Base-by-base conservation (phyloP, 345 rosid genomes). In the Clausena lansium region DNA sequence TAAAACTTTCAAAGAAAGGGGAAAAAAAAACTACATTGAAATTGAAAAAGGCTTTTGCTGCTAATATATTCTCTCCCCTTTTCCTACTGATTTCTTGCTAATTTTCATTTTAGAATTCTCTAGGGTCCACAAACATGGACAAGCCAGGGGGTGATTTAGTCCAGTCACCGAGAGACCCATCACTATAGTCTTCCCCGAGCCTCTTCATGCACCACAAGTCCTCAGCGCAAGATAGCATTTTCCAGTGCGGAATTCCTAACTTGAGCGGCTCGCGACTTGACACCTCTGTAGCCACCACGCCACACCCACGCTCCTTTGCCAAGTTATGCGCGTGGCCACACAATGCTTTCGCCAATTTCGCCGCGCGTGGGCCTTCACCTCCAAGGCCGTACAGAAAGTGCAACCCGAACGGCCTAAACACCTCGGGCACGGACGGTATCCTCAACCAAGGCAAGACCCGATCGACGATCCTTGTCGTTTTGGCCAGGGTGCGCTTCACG, bases 71-170 rank as follows among this genome's bases (percentile, higher is more conserved):
- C 50, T 33, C 14, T 35, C 32, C 15, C n/a, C 8, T 3, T 63
- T 13, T 52, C 20, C 41, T 58, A 6, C 10, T 19, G 19, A 9
- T 52, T 22, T 20, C 52, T 75, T 19, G 11, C 7, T n/a, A 17
- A 28, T 30, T 73, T 15, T 10, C 6, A 0, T 36, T 65, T 81
- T 72, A 96, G 75, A 94, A 67, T 68, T 96, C 99, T 80, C 99
- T 90, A 28, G 99, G 99, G 89, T 96, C 99, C 75, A 96, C 98
- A 83, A 96, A 96, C 84, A 96, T 87, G 52, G 99, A 94, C 85
- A 81, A 68, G 65, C 87, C 97, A 55, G 97, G 87, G 17, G 90
- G 83, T 79, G 99, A 96, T 80, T 91, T 96, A 11, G 97, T 92
- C 99, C 99, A 96, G 86, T 96, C 99, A 57, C 84, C 91, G 47